Evolutionary conservation across 2,329 filamentous ascomycete genomes (phyloP), one percentile per base, ranked within the genome.

Genomic region (Alternaria ethzedia): DNA sequence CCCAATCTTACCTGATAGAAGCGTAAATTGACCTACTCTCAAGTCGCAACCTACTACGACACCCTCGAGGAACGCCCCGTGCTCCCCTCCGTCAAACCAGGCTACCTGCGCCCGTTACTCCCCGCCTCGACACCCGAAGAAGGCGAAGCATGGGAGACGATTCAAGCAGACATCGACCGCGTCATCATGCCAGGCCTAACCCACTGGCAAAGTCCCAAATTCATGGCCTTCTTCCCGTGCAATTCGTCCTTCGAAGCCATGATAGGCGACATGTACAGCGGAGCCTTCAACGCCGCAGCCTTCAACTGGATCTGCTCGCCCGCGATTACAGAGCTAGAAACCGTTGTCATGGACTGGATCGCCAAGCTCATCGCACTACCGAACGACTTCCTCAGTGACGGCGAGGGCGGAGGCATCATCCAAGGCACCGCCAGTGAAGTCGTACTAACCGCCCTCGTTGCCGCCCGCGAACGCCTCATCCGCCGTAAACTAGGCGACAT

Each of bases 231-330:
- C 85, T 98, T 96, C 82, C 92, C 95, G 1, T 93, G 93, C 54
- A 89, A 88, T 23, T 89, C 90, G 57, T 92, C 91, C 36, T 97
- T 91, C 77, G 94, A 95, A 0, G 88, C 90, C 26, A 95, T 97
- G 79, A 86, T 98, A 11, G 95, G 93, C 20, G 95, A 98, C 82
- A 89, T 98, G 83, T 98, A 97, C 84, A 93, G 89, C 46, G 90
- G 92, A 6, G 91, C 93, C 7, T 94, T 97, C 81, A 96, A 90
- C 12, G 92, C 92, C 15, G 93, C 95, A 1, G 93, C 93, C 43
- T 98, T 98, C 85, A 98, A 98, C 82, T 98, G 95, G 95, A 89
- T 97, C 68, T 97, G 95, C 82, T 94, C 90, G 6, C 95, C 95
- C 1, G 94, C 92, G 7, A 90, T 96, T 17, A 98, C 95, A 0